These are phyloP conservation scores for Colletotrichum sp. DNA, from an alignment of 2,329 filamentous ascomycete species.

Conservation along the genomic window DNA sequence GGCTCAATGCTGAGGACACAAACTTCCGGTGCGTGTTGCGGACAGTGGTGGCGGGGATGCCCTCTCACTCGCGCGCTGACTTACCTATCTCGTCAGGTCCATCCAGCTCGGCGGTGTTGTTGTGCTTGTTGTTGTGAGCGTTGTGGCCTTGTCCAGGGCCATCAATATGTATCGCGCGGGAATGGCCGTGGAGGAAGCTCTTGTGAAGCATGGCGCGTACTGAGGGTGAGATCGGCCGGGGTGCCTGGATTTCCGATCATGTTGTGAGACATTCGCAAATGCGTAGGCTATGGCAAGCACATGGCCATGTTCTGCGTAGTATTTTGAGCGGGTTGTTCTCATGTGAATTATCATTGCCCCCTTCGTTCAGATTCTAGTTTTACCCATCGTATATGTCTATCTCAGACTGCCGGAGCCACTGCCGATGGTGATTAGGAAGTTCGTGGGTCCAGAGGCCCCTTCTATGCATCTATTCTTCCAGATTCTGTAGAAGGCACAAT, in stretches of 20 bases:
- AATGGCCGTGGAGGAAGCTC: neutral
- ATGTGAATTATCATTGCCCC: neutral
- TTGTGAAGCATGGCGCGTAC: neutral
- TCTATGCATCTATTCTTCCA: neutral
- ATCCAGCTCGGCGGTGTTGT: neutral
- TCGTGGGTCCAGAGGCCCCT: neutral
- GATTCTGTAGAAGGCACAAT: neutral
- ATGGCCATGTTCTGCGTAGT: neutral
- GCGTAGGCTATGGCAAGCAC: neutral
- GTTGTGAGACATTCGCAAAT: neutral
- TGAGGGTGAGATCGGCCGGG: neutral
- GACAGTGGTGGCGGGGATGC: neutral
- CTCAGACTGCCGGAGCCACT: neutral
- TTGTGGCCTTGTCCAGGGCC: neutral
- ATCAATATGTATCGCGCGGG: neutral
- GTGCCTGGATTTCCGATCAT: neutral
- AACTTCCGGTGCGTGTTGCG: neutral
- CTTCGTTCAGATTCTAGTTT: neutral
- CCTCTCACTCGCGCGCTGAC: neutral
- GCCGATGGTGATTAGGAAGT: neutral
- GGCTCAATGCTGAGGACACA: neutral
- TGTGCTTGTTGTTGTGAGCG: neutral
- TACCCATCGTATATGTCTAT: neutral
- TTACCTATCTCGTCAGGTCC: neutral
- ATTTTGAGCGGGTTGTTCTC: neutral